Percentiles rank a stretch among this genome's conserved stretches.
These are phyloP conservation scores for Chaetomium olivaceum DNA, from an alignment of 2,329 filamentous ascomycete genomes.

Conservation along the genomic window DNA sequence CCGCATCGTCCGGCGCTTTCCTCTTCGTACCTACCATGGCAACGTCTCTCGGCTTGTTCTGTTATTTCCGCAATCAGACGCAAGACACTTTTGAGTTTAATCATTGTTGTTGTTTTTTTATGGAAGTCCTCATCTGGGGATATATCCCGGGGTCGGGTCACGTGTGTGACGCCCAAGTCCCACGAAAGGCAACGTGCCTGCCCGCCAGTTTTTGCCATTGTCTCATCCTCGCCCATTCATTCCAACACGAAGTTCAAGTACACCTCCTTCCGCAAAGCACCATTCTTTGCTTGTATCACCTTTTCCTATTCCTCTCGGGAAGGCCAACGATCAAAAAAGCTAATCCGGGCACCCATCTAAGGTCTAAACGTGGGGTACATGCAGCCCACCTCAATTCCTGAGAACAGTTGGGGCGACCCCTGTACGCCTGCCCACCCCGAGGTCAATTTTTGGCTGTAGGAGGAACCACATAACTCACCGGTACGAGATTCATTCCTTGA, in stretches of 20 bases:
- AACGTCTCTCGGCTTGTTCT: neutral
- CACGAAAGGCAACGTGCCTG: no score
- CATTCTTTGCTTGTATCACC: neutral
- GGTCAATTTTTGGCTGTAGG: neutral
- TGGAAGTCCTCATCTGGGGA: neutral
- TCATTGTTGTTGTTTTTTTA: neutral
- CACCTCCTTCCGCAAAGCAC: neutral
- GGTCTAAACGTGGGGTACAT: neutral
- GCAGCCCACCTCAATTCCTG: neutral
- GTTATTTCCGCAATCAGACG: neutral
- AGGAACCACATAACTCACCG: neutral
- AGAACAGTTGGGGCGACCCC: neutral
- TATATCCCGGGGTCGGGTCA: neutral
- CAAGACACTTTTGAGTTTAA: neutral
- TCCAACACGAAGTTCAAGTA: neutral
- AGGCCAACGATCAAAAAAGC: neutral
- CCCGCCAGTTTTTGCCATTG: neutral
- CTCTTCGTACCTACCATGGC: constrained; percentile 29
- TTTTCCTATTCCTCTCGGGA: neutral
- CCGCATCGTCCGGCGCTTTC: constrained; percentile 26
- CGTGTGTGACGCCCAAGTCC: neutral
- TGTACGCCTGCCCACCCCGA: neutral
- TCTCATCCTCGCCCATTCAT: neutral
- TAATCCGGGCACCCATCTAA: neutral
- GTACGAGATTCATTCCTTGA: neutral